Conservation (phyloP, 257 asterid genomes). For the Salvia rosmarinus region DNA sequence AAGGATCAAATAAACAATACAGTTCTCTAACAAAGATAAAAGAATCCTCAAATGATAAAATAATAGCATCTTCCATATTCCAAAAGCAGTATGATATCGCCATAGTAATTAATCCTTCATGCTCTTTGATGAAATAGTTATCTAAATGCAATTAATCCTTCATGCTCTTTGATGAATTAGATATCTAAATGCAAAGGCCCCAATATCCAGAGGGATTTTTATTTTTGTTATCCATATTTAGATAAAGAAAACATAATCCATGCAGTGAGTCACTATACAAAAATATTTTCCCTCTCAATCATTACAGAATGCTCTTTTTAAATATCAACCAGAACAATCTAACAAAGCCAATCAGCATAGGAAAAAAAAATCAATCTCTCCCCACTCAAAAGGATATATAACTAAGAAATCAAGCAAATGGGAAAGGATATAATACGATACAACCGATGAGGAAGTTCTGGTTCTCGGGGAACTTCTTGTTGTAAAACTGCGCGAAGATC, state of each 20-base stretch:
- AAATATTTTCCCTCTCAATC: not conserved
- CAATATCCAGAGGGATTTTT: not conserved
- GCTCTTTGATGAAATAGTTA: too few relatives aligned
- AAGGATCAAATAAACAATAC: conserved; percentile 50
- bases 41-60: not conserved
- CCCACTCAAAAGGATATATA: not conserved
- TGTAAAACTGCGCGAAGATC: conserved; percentile 91
- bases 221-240: not conserved
- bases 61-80: not conserved
- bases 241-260: not conserved
- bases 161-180: not conserved
- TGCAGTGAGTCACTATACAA: not conserved
- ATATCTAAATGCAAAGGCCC: not conserved
- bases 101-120: too few relatives aligned
- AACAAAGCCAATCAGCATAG: conserved; percentile 6
- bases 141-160: not conserved
- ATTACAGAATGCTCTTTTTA: not conserved
- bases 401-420: not conserved
- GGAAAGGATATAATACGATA: conserved; percentile 89
- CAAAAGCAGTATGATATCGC: not conserved
- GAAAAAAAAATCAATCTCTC: not conserved
- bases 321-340: not conserved
- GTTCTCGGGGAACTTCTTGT: conserved; percentile 89
- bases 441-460: conserved; percentile 79
- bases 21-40: conserved; percentile 18